phyloP scores from a whole-genome alignment of 2,329 filamentous ascomycete genomes.

The Aspergillus hiratsukae region DNA sequence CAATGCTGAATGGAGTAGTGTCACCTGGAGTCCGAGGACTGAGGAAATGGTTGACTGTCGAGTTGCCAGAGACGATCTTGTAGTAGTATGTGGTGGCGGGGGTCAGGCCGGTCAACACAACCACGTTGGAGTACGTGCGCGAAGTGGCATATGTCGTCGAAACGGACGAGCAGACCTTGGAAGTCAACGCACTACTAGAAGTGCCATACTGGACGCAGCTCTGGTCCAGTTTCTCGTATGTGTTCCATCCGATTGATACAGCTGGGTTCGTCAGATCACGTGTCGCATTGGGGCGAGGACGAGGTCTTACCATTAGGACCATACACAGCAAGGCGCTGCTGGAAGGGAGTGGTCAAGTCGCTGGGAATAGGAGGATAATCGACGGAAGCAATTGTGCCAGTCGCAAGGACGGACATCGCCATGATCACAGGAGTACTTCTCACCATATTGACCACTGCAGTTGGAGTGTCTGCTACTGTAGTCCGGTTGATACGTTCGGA shows the following conservation, averaged over 20 bases:
- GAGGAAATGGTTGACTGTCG: conserved; percentile 50
- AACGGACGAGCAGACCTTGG: conserved; percentile 42
- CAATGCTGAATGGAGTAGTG: conserved; percentile 50
- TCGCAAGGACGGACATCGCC: conserved; percentile 24
- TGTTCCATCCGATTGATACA: conserved; percentile 55
- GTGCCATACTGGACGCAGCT: conserved; percentile 52
- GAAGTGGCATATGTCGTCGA: conserved; percentile 52
- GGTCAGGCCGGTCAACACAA: conserved; percentile 43
- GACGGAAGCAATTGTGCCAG: conserved; percentile 21
- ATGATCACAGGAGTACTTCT: conserved; percentile 8
- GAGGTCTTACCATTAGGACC: conserved; percentile 43
- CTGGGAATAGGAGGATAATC: conserved; percentile 45
- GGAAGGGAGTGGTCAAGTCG: conserved; percentile 51
- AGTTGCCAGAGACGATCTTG: conserved; percentile 55
- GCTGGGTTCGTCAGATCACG: conserved; percentile 28
- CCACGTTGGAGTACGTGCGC: conserved; percentile 51
- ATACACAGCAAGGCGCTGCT: conserved; percentile 51
- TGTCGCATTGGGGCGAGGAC: neutral
- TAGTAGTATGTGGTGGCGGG: conserved; percentile 59
- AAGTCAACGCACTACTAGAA: conserved; percentile 35
- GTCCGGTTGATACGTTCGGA: neutral
- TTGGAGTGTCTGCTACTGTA: neutral
- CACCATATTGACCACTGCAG: neutral
- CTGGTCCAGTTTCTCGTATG: conserved; percentile 44
- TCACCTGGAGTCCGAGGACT: conserved; percentile 53